Conservation (phyloP, 108 stramenopile species). For the Cyclostephanos tholiformis region DNA sequence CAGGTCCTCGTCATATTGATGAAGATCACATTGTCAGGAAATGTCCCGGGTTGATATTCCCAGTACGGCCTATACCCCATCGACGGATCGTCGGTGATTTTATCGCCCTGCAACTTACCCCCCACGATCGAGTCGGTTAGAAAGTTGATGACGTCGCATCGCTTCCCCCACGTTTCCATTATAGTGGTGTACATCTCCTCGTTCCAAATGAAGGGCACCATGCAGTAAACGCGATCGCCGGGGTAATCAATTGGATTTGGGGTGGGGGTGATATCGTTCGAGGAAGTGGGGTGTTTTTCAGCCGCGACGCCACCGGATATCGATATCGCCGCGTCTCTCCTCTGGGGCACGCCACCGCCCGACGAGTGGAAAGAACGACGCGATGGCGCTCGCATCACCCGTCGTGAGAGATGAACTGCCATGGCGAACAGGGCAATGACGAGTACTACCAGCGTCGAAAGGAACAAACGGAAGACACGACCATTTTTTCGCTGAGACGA, state of each 20-base stretch:
- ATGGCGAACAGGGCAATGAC: slow-evolving; percentile 13
- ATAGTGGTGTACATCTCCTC: slow-evolving; percentile 25
- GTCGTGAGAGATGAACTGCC: slow-evolving; percentile 14
- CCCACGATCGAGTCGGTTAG: slow-evolving; percentile 47
- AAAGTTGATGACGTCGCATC: slow-evolving; percentile 48
- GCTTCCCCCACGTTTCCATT: slow-evolving; percentile 51
- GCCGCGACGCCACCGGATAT: background rate
- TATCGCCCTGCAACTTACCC: slow-evolving; percentile 29
- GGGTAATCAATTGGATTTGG: background rate
- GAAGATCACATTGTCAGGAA: slow-evolving; percentile 46
- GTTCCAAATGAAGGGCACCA: slow-evolving; percentile 42
- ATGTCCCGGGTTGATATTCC: slow-evolving; percentile 44
- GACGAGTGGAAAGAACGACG: background rate
- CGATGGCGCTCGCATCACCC: background rate
- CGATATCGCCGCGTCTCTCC: background rate
- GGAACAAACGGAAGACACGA: background rate
- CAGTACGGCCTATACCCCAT: slow-evolving; percentile 36
- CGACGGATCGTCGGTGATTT: slow-evolving; percentile 32
- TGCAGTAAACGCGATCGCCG: slow-evolving; percentile 40
- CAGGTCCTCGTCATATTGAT: slow-evolving; percentile 54
- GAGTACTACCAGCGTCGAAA: slow-evolving; percentile 10
- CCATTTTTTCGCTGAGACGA: background rate
- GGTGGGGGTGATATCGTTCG: background rate
- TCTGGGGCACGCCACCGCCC: background rate
- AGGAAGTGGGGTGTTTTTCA: too few species aligned